phyloP scores from a whole-genome alignment of 176 grass and related monocot species.

The Bolboschoenus planiculmis region DNA sequence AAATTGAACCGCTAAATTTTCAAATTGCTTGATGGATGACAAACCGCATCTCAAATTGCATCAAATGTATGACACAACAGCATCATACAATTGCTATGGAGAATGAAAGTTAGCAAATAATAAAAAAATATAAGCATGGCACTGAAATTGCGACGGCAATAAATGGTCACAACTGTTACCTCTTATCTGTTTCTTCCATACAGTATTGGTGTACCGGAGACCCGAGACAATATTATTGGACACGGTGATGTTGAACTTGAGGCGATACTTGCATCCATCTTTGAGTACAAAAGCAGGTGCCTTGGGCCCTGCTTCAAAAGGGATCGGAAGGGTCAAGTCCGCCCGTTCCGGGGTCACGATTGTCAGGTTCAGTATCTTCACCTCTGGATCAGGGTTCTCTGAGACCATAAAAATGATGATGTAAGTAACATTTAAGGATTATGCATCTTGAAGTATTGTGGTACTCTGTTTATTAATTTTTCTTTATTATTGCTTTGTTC shows the following conservation, averaged over 20 bases:
- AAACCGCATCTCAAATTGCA: neutral
- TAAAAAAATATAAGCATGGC: neutral
- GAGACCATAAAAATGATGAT: conserved; percentile 1
- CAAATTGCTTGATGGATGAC: neutral
- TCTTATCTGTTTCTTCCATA: conserved; percentile 82
- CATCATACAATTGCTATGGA: neutral
- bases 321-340: conserved; percentile 56
- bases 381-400: conserved; percentile 76
- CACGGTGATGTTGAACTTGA: conserved; percentile 69
- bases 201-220: conserved; percentile 81
- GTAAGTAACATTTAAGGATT: neutral
- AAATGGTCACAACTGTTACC: conserved; percentile 28
- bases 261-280: conserved; percentile 76
- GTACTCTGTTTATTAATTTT: neutral
- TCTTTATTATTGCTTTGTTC: neutral
- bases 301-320: conserved; percentile 59
- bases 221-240: conserved; percentile 89
- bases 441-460: neutral
- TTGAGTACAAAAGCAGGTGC: conserved; percentile 70
- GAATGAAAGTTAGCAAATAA: neutral
- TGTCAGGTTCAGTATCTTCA: conserved; percentile 67
- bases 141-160: neutral
- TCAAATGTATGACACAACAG: neutral
- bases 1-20: neutral
- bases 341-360: conserved; percentile 50